Percentiles rank a stretch among this genome's conserved stretches.
These are phyloP conservation scores for Funneliformis mosseae DNA, from an alignment of 192 early-diverging fungal species.

Conservation along the genomic window DNA sequence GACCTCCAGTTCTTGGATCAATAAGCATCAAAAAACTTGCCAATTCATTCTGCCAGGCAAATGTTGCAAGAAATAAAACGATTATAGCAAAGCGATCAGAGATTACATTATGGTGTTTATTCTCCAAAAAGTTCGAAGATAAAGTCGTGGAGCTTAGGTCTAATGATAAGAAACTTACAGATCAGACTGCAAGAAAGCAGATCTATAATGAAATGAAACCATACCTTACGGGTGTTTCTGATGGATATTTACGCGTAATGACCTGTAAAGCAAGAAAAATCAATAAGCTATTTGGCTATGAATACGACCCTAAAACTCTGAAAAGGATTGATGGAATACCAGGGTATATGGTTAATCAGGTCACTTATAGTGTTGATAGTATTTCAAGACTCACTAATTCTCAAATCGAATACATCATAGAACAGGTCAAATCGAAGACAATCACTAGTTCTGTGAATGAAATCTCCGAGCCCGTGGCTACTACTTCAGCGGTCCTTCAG, in stretches of 20 bases:
- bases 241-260: slow-evolving; percentile 29
- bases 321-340: neutral
- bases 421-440: no score
- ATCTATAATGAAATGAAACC: neutral
- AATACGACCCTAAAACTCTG: no score
- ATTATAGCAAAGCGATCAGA: slow-evolving; percentile 1
- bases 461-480: neutral
- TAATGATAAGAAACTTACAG: neutral
- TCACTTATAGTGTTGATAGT: neutral
- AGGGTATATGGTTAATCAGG: neutral
- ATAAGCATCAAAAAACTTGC: no score
- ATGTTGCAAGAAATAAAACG: neutral
- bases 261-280: slow-evolving; percentile 16
- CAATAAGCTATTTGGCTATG: neutral
- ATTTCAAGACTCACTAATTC: no score
- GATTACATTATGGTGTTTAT: neutral
- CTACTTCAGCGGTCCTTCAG: no score
- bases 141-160: slow-evolving; percentile 23
- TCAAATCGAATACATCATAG: no score
- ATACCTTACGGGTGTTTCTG: slow-evolving; percentile 19
- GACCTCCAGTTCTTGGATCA: no score
- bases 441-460: neutral
- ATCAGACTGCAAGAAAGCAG: no score
- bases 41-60: no score
- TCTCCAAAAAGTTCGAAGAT: slow-evolving; percentile 24